Evolutionary conservation across 352 stramenopile species (phyloP).

Genomic region (Thraustochytrium sp.): DNA sequence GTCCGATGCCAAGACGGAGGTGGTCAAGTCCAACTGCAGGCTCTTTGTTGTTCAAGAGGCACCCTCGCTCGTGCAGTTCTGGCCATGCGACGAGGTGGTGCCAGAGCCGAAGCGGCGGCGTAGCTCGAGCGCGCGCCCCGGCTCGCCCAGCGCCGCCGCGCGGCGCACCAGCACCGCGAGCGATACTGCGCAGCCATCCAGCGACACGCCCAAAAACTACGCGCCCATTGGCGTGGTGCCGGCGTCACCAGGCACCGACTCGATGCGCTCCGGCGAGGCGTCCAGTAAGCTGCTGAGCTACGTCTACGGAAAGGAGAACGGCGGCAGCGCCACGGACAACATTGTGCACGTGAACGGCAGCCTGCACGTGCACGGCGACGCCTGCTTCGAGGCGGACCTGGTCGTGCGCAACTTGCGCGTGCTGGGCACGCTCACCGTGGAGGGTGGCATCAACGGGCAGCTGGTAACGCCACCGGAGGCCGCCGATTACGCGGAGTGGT

Average conservation of each 20-base stretch:
- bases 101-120: neutral
- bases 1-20: neutral
- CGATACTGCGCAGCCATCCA: neutral
- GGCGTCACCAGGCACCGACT: neutral
- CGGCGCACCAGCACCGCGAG: neutral
- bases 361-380: slow-evolving; percentile 8
- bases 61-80: slow-evolving; percentile 17
- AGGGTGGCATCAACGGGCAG: slow-evolving; percentile 39
- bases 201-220: too few species aligned
- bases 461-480: slow-evolving; percentile 18
- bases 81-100: neutral
- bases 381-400: neutral
- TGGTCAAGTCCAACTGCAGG: neutral
- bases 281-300: neutral
- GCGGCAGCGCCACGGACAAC: neutral
- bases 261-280: neutral
- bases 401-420: neutral
- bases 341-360: slow-evolving; percentile 6
- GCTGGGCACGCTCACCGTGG: slow-evolving; percentile 13
- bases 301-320: neutral
- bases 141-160: neutral
- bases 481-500: slow-evolving; percentile 46
- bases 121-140: neutral
- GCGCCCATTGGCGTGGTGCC: neutral
- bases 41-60: neutral